These are phyloP conservation scores for Aquilaria yunnanensis DNA, from an alignment of 345 rosid genomes.

Conservation along the genomic window DNA sequence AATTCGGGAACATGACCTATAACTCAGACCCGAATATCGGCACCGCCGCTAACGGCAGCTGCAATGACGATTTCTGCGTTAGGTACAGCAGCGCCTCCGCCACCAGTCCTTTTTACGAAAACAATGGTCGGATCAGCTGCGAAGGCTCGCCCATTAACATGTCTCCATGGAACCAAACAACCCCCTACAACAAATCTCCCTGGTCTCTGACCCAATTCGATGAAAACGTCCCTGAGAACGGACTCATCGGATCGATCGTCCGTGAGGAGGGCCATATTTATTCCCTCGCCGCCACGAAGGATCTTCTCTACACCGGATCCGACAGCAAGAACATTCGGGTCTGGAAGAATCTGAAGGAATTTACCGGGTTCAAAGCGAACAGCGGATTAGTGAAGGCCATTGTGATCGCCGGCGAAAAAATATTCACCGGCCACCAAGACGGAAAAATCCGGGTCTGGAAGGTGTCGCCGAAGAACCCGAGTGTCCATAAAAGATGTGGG, in stretches of 20 bases:
- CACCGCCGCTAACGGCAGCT: slow-evolving; percentile 5
- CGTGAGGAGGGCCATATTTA: slow-evolving; percentile 97
- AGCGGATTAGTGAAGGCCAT: slow-evolving; percentile 93
- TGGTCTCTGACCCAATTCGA: slow-evolving; percentile 43
- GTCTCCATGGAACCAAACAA: slow-evolving; percentile 94
- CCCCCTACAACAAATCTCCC: slow-evolving; percentile 36
- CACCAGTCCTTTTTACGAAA: slow-evolving; percentile 33
- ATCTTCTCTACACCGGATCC: slow-evolving; percentile 90
- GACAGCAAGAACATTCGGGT: slow-evolving; percentile 97
- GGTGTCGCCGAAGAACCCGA: slow-evolving; percentile 56
- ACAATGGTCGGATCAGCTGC: slow-evolving; percentile 57
- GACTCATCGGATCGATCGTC: slow-evolving; percentile 75
- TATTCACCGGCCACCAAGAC: slow-evolving; percentile 93
- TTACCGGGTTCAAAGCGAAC: slow-evolving; percentile 80
- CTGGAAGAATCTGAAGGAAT: slow-evolving; percentile 88
- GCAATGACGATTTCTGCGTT: slow-evolving; percentile 30
- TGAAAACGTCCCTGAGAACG: slow-evolving; percentile 34
- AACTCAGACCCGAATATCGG: slow-evolving; percentile 48
- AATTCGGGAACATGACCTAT: neutral
- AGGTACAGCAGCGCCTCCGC: slow-evolving; percentile 80
- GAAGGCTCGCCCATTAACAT: slow-evolving; percentile 92
- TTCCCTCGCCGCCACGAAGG: slow-evolving; percentile 77
- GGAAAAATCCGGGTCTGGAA: slow-evolving; percentile 96
- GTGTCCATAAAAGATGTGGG: slow-evolving; percentile 65
- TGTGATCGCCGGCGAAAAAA: slow-evolving; percentile 66